Base-by-base conservation (phyloP, 306 rosid species). In the Vigna angularis region DNA sequence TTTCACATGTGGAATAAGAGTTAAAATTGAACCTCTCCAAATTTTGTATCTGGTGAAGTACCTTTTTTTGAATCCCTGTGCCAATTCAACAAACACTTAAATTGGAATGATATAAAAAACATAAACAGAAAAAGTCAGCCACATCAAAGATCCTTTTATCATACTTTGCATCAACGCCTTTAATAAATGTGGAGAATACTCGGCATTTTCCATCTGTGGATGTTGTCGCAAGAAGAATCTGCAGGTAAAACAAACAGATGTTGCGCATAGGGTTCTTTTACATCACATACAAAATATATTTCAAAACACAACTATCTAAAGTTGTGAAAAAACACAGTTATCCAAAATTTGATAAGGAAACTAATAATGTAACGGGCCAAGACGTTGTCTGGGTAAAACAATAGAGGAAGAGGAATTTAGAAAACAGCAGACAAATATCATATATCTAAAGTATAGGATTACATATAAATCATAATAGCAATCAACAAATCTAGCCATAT, bases 161-260 rank as follows among this genome's bases (percentile, higher is more conserved):
- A 66, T 93, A 91, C 98, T 91, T 95, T 72, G 94, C 79, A 78
- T 93, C 99, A 69, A 95, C 94, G 26, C 93, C 98, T 86, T 93
- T 95, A 62, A 95, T 93, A 78, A 90, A 89, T 79, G 99, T 93
- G 86, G 93, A 85, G 80, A 95, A 95, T 18, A 95, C 88, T 57
- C 96, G 81, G 81, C 99, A 95, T 83, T 95, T 93, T 74, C 98
- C 99, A 83, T 95, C 99, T 13, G 99, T 90, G 24, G 98, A 95
- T 84, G 99, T 87, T 16, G 99, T 85, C 16, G 99, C 99, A 73
- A 95, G 94, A 83, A 95, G 91, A 79, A 87, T 88, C 99, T 95
- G 96, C 74, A 78, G 48, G 71, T 57, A n/a, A 52, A 16, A 64
- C n/a, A 61, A 14, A 26, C 28, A 24, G 66, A 70, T 14, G 57